Percentiles rank a stretch among this genome's conserved stretches.
Evolutionary conservation across 257 asterid species (phyloP).

Genomic region (Lavandula angustifolia): DNA sequence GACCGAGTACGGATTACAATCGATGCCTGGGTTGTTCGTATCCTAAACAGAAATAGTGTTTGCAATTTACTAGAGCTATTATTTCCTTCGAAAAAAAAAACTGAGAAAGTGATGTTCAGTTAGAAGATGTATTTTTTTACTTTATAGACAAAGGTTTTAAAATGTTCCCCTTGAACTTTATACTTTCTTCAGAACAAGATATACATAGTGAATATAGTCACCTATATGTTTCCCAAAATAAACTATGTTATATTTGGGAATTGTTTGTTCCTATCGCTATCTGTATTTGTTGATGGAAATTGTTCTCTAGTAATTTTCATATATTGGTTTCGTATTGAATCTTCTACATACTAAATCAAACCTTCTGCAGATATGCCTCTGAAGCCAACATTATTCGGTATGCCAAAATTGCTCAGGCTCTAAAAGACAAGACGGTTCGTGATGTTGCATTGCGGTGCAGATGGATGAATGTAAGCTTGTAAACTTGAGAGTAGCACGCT

Average conservation of each 20-base stretch:
- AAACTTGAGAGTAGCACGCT: slow-evolving; percentile 19
- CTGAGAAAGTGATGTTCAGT: not conserved
- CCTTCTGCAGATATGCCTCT: slow-evolving; percentile 70
- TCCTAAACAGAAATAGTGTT: not conserved
- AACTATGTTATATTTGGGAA: not conserved
- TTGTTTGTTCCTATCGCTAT: not conserved
- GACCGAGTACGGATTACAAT: not conserved
- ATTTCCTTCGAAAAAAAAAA: not conserved
- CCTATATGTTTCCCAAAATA: no score
- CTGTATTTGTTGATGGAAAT: slow-evolving; percentile 1
- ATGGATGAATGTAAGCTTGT: slow-evolving; percentile 83
- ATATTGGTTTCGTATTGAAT: slow-evolving; percentile 18
- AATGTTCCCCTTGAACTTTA: no score
- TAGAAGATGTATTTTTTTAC: not conserved
- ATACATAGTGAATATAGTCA: no score
- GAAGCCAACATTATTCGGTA: slow-evolving; percentile 56
- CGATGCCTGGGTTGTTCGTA: not conserved
- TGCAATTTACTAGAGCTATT: not conserved
- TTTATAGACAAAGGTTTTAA: no score
- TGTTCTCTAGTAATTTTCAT: slow-evolving; percentile 19
- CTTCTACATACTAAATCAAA: slow-evolving; percentile 15
- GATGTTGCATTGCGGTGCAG: slow-evolving; percentile 91
- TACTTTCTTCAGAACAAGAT: no score
- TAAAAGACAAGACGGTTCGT: slow-evolving; percentile 88
- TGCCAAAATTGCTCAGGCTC: slow-evolving; percentile 79